These are phyloP conservation scores for Alternaria sp. DNA, from an alignment of 2,329 filamentous ascomycete species.

Conservation along the genomic window DNA sequence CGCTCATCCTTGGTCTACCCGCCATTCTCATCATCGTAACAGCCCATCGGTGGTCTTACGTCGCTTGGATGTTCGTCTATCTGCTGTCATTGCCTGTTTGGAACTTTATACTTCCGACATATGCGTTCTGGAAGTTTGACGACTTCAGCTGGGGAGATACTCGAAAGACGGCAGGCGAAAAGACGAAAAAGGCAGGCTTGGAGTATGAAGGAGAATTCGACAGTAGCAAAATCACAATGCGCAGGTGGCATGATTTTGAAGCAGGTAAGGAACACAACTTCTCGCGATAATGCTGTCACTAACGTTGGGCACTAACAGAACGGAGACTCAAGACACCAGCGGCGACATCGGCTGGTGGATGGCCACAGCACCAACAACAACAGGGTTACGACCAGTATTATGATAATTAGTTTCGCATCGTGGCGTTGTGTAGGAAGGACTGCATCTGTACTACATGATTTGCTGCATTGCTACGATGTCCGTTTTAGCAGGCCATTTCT, in stretches of 20 bases:
- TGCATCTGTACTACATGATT: conserved; percentile 41
- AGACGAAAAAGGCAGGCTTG: conserved; percentile 84
- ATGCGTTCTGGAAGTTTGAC: conserved; percentile 99
- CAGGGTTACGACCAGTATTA: conserved; percentile 53
- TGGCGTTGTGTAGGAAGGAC: conserved; percentile 39
- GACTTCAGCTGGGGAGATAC: conserved; percentile 99
- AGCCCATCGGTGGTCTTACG: conserved; percentile 90
- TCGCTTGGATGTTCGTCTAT: conserved; percentile 97
- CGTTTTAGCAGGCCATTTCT: conserved; percentile 15
- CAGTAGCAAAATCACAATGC: conserved; percentile 99
- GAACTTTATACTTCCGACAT: conserved; percentile 95
- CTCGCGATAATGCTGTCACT: conserved; percentile 34
- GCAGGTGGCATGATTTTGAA: conserved; percentile 95
- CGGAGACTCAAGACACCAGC: conserved; percentile 53
- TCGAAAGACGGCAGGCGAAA: conserved; percentile 91
- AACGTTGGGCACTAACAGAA: conserved; percentile 47
- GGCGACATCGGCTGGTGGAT: conserved; percentile 46
- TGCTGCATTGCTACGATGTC: conserved; percentile 39
- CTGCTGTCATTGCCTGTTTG: conserved; percentile 91
- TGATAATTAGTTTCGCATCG: conserved; percentile 48
- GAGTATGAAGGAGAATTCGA: conserved; percentile 97
- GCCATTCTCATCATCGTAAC: conserved; percentile 92
- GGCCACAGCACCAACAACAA: conserved; percentile 47
- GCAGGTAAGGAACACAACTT: conserved; percentile 60
- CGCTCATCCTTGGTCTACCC: conserved; percentile 90